Evolutionary conservation across 2,329 filamentous ascomycete species (phyloP), one percentile per base, ranked within the genome.

Genomic region (Cephalotrichum gorgonifer): DNA sequence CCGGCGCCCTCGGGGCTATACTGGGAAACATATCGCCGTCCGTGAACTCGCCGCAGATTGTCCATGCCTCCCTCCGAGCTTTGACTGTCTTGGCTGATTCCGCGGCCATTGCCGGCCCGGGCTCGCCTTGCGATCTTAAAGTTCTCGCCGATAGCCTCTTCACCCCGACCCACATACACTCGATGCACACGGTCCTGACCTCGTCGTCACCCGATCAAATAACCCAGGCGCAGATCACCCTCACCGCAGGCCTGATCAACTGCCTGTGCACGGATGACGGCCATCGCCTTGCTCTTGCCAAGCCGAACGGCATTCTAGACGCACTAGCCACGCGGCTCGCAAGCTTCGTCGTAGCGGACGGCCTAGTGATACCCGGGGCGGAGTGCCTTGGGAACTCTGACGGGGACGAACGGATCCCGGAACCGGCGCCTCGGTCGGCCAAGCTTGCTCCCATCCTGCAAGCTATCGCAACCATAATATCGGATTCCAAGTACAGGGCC

Each of bases 401-500:
- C 23, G 20, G 17, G 15, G 27, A 27, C 28, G 39, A 76, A 7
- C 69, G 72, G 20, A 74, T 88, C 43, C 85, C 85, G 3, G 66
- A 73, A 3, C 72, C 84, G 23, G 79, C 86, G 7, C 75, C 78
- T 2, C 67, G 72, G 14, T 71, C 69, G 15, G 71, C 78, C 25
- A 78, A 76, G 52, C 66, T 95, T 35, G 75, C 81, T 2, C 79
- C 81, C 9, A 77, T 95, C 17, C 68, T 97, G 6, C 83, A 88
- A 53, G 87, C 90, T 0, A 78, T 95, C 46, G 76, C 82, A 20
- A 76, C 82, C 43, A 85, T 96, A 44, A 78, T 95, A 45, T 78
- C 82, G 52, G 80, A 87, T 57, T 96, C 91, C 1, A 84, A 83
- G 55, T 86, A 84, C 63, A 79, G 88, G 49, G 83, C 87, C 9